Conservation (phyloP, 768 basidiomycete species). For the Tricholoma hemisulphureum region DNA sequence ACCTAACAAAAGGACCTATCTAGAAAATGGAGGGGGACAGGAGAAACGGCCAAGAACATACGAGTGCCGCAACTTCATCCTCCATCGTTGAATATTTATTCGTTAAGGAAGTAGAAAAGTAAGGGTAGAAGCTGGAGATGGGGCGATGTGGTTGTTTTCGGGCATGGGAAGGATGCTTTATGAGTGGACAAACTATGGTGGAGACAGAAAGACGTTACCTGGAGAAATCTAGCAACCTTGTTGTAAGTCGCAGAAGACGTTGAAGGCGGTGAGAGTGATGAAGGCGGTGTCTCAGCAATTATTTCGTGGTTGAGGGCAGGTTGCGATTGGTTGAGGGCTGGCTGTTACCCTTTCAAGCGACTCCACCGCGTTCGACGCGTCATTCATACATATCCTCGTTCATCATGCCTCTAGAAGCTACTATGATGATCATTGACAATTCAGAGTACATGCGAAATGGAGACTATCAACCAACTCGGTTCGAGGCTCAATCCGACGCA, state of each 20-base stretch:
- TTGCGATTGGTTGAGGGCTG: background rate
- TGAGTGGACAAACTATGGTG: slow-evolving; percentile 17
- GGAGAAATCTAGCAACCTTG: background rate
- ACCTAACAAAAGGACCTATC: slow-evolving; percentile 45
- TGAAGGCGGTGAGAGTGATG: slow-evolving; percentile 27
- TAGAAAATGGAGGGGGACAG: background rate
- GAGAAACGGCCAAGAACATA: slow-evolving; percentile 38
- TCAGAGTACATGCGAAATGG: slow-evolving; percentile 97
- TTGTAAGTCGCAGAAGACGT: slow-evolving; percentile 13
- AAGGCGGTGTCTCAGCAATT: slow-evolving; percentile 6
- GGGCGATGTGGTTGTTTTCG: background rate
- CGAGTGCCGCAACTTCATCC: slow-evolving; percentile 49
- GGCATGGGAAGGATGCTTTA: slow-evolving; percentile 6
- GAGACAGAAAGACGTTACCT: slow-evolving; percentile 15
- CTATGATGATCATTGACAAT: slow-evolving; percentile 97
- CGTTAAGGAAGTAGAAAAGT: slow-evolving; percentile 25
- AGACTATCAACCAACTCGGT: slow-evolving; percentile 83
- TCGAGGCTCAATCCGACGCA: slow-evolving; percentile 89
- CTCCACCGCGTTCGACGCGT: slow-evolving; percentile 32
- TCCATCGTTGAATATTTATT: slow-evolving; percentile 45
- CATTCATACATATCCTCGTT: slow-evolving; percentile 13
- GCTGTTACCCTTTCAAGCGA: background rate
- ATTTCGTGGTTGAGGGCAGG: background rate
- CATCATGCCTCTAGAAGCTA: slow-evolving; percentile 95
- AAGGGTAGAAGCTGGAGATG: background rate